Percentiles rank a stretch among this genome's conserved stretches.
phyloP scores from a whole-genome alignment of 257 asterid genomes.

The Solanum gandarillasii region DNA sequence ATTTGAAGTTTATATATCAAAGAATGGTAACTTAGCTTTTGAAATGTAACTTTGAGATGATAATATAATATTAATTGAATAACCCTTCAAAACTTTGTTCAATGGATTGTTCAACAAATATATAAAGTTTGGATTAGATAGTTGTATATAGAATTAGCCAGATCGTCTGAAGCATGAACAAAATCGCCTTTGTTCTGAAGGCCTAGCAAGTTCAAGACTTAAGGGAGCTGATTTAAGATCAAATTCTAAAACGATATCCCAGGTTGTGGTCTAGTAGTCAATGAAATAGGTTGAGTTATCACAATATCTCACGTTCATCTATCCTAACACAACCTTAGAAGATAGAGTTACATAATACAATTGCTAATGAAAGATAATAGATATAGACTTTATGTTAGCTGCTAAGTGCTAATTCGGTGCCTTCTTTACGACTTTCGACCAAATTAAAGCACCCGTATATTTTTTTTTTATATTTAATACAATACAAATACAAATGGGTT shows the following conservation, averaged over 20 bases:
- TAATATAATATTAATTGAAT: not conserved
- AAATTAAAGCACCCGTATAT: not conserved
- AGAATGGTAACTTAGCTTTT: no score
- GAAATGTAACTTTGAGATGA: not conserved
- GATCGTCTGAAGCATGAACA: no score
- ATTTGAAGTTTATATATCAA: no score
- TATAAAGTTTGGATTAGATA: not conserved
- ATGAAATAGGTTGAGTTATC: not conserved
- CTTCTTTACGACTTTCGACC: not conserved
- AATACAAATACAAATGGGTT: not conserved
- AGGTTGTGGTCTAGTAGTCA: not conserved
- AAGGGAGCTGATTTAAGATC: no score
- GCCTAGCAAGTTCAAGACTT: not conserved
- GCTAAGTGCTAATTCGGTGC: not conserved
- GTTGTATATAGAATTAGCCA: no score
- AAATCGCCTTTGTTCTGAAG: no score
- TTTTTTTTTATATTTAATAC: not conserved
- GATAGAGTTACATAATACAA: rapidly evolving
- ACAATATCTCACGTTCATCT: not conserved
- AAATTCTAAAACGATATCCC: no score
- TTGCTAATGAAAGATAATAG: not conserved
- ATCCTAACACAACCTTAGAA: not conserved
- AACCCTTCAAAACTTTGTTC: not conserved
- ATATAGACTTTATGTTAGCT: not conserved
- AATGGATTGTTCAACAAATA: not conserved